phyloP scores from a whole-genome alignment of 352 stramenopile genomes.

The Phytophthora tubulina region DNA sequence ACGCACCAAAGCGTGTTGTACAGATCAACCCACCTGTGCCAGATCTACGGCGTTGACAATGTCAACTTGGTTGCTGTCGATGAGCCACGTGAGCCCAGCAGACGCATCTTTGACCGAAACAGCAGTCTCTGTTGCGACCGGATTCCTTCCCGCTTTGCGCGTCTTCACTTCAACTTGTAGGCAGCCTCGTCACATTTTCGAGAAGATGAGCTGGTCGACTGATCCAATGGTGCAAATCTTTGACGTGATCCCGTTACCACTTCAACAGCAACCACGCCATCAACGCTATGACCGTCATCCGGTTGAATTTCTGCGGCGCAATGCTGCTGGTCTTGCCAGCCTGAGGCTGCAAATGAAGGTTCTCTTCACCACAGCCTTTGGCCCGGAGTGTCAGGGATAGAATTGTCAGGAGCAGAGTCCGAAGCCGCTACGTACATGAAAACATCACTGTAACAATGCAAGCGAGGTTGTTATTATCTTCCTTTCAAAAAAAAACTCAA shows the following conservation, averaged over 20 bases:
- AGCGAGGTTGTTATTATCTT: slow-evolving; percentile 7
- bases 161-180: slow-evolving; percentile 18
- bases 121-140: not conserved
- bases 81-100: no score
- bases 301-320: no score
- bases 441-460: not conserved
- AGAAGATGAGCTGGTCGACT: slow-evolving; percentile 2
- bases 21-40: no score
- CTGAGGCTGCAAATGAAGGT: no score
- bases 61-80: no score
- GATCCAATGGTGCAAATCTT: slow-evolving; percentile 2
- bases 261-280: slow-evolving; percentile 13
- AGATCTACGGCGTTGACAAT: no score
- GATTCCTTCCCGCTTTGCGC: slow-evolving; percentile 16
- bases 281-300: not conserved
- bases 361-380: no score
- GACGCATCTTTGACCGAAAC: no score
- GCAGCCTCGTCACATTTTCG: slow-evolving; percentile 27
- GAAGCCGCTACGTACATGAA: no score
- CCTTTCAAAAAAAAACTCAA: slow-evolving; percentile 3
- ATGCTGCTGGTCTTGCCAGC: no score
- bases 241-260: not conserved
- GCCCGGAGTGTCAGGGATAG: not conserved
- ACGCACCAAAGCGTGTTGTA: not conserved
- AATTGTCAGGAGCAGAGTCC: no score